Evolutionary conservation across 2,329 filamentous ascomycete species (phyloP).

Genomic region (Corinectria fuckeliana): DNA sequence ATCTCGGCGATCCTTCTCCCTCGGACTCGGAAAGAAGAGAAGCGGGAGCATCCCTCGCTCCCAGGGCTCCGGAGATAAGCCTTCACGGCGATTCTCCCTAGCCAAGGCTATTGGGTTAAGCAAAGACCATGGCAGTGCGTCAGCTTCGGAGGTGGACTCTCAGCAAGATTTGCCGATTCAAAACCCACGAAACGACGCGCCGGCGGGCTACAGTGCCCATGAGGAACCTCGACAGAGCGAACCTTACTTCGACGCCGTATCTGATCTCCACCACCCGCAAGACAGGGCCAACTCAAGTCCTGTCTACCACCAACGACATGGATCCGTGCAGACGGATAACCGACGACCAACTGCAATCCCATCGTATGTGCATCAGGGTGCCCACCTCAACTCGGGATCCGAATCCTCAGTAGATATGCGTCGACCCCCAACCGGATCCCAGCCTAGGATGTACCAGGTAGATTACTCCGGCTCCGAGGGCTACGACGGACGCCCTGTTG

Average conservation of each 20-base stretch:
- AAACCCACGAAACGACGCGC: slow-evolving; percentile 44
- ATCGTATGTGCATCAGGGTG: slow-evolving; percentile 52
- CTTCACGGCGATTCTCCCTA: slow-evolving; percentile 73
- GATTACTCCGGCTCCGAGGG: slow-evolving; percentile 52
- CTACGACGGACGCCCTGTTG: slow-evolving; percentile 49
- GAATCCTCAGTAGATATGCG: slow-evolving; percentile 61
- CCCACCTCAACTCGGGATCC: slow-evolving; percentile 57
- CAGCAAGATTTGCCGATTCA: slow-evolving; percentile 62
- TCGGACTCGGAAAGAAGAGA: slow-evolving; percentile 72
- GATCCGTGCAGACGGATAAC: slow-evolving; percentile 48
- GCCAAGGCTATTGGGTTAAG: slow-evolving; percentile 68
- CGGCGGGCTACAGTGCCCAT: slow-evolving; percentile 44
- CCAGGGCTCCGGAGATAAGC: slow-evolving; percentile 63
- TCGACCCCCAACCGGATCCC: slow-evolving; percentile 48
- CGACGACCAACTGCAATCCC: slow-evolving; percentile 53
- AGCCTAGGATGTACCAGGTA: slow-evolving; percentile 52
- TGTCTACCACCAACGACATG: slow-evolving; percentile 51
- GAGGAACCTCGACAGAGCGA: slow-evolving; percentile 46
- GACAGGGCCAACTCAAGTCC: slow-evolving; percentile 44
- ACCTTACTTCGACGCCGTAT: slow-evolving; percentile 49
- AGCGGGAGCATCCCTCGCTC: slow-evolving; percentile 70
- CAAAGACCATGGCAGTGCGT: slow-evolving; percentile 57
- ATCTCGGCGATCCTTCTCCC: slow-evolving; percentile 73
- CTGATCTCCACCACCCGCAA: slow-evolving; percentile 46
- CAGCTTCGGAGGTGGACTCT: slow-evolving; percentile 55